Evolutionary conservation across 2,329 filamentous ascomycete species (phyloP).

Genomic region (Lachnellula cervina): DNA sequence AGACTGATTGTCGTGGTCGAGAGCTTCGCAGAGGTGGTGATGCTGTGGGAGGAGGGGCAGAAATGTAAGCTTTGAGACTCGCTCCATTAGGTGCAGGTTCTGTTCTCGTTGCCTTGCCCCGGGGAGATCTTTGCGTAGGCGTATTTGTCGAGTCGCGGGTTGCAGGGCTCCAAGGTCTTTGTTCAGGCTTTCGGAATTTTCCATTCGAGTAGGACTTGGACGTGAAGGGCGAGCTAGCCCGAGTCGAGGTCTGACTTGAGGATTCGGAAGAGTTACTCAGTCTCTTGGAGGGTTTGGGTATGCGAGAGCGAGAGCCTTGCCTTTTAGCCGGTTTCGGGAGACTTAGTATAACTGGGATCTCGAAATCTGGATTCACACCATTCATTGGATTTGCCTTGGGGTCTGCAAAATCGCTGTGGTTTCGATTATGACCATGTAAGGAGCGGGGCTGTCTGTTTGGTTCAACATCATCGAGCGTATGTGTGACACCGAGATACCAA

Average conservation of each 20-base stretch:
- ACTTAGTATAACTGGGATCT: slow-evolving; percentile 10
- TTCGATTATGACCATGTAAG: slow-evolving; percentile 43
- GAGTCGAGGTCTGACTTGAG: slow-evolving; percentile 47
- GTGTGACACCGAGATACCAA: slow-evolving; percentile 52
- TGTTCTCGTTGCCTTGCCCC: slow-evolving; percentile 23
- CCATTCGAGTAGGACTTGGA: slow-evolving; percentile 35
- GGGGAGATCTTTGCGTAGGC: slow-evolving; percentile 29
- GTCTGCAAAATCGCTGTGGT: slow-evolving; percentile 56
- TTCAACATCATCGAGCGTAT: slow-evolving; percentile 37
- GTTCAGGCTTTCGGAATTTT: slow-evolving; percentile 24
- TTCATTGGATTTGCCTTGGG: slow-evolving; percentile 28
- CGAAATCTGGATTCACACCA: slow-evolving; percentile 26
- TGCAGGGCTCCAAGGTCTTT: slow-evolving; percentile 26
- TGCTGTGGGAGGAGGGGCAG: slow-evolving; percentile 62
- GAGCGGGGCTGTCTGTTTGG: slow-evolving; percentile 19
- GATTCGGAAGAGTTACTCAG: slow-evolving; percentile 40
- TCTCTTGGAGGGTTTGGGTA: slow-evolving; percentile 25
- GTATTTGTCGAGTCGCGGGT: slow-evolving; percentile 28
- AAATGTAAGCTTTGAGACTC: slow-evolving; percentile 70
- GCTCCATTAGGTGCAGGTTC: slow-evolving; percentile 37
- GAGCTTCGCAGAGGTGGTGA: slow-evolving; percentile 79
- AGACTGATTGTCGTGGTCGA: slow-evolving; percentile 73
- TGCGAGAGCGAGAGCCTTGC: slow-evolving; percentile 18
- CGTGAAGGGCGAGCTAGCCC: slow-evolving; percentile 53
- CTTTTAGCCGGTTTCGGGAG: slow-evolving; percentile 1